A percentile compares a stretch with the other conserved stretches of the same genome.
These are phyloP conservation scores for Thalassiosira hispida DNA, from an alignment of 352 stramenopile species.

Conservation along the genomic window DNA sequence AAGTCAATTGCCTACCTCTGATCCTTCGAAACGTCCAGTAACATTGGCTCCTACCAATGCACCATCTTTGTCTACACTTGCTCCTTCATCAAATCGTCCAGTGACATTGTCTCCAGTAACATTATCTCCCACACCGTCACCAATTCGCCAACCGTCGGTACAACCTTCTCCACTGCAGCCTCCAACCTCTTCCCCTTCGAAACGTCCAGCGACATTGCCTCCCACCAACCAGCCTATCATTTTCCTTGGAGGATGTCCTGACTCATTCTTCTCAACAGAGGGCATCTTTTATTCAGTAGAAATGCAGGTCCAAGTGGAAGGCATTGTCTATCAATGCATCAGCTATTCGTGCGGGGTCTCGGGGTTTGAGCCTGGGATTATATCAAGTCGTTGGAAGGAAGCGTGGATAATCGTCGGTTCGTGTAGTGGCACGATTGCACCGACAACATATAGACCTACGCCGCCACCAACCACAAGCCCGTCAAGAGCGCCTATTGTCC, in stretches of 20 bases:
- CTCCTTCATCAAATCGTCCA: no score
- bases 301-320: background rate
- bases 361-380: background rate
- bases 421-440: background rate
- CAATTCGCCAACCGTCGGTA: background rate
- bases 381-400: background rate
- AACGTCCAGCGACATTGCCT: background rate
- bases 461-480: no score
- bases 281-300: background rate
- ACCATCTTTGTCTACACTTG: no score
- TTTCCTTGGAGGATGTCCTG: conserved; percentile 3
- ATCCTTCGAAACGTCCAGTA: background rate
- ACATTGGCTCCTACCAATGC: conserved; percentile 1
- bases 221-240: background rate
- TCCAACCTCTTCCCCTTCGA: background rate
- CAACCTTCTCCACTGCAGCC: background rate
- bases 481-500: no score
- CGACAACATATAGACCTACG: background rate
- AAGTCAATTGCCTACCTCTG: background rate
- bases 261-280: background rate
- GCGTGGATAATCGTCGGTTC: conserved; percentile 10
- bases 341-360: conserved; percentile 6
- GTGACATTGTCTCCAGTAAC: no score
- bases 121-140: background rate
- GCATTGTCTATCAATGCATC: conserved; percentile 19